Percentiles rank a stretch among this genome's conserved stretches.
Evolutionary conservation across 495 filamentous ascomycete species (phyloP).

Genomic region (Xylaria cubensis): DNA sequence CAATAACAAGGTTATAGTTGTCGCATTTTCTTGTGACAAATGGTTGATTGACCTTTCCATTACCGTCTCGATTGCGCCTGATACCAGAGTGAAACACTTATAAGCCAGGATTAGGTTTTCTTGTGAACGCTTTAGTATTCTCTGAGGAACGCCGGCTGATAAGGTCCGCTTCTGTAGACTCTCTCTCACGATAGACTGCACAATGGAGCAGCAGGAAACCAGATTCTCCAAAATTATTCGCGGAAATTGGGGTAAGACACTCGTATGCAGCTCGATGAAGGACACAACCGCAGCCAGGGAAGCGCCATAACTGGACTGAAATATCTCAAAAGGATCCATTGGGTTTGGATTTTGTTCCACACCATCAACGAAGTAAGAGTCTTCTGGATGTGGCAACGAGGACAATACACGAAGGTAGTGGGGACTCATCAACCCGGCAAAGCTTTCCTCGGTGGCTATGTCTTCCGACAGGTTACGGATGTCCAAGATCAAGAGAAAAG

Average conservation of each 20-base stretch:
- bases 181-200: constrained; percentile 40
- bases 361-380: constrained; percentile 26
- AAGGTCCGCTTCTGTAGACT: constrained; percentile 33
- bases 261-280: constrained; percentile 43
- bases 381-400: constrained; percentile 27
- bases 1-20: constrained; percentile 43
- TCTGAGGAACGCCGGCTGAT: constrained; percentile 16
- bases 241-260: constrained; percentile 46
- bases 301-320: constrained; percentile 33
- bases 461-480: constrained; percentile 27
- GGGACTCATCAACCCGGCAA: constrained; percentile 37
- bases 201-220: constrained; percentile 43
- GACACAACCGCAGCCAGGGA: constrained; percentile 28
- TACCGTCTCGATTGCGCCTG: constrained; percentile 47
- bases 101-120: constrained; percentile 45
- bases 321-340: constrained; percentile 30
- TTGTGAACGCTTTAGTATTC: constrained; percentile 30
- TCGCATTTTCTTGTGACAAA: constrained; percentile 52
- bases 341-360: constrained; percentile 21
- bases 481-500: constrained; percentile 36
- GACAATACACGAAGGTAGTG: constrained; percentile 35
- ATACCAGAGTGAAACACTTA: constrained; percentile 48
- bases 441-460: constrained; percentile 25
- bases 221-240: constrained; percentile 51
- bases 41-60: constrained; percentile 58